Base-by-base conservation (phyloP, 805 yeast species). In the Saccharomyces cerevisiae region DNA sequence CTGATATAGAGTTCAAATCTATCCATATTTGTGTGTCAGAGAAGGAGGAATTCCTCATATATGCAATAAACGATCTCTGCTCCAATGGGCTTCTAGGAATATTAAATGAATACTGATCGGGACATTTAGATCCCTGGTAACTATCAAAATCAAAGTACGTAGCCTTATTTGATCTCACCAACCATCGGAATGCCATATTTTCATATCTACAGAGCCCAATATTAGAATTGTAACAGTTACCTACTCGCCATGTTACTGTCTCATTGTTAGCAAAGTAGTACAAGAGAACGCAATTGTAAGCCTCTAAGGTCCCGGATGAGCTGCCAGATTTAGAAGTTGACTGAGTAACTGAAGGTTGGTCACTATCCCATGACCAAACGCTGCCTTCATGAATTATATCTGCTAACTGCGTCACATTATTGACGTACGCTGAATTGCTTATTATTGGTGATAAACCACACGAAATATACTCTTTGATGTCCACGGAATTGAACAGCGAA, bases 321-420 rank as follows among this genome's bases (percentile, higher is more conserved):
- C 67, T 69, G 1, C 57, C 61, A 32, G 57, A 49, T 28, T 58
- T 52, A 17, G 58, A 36, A 30, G 26, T 47, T 1, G 55, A 50
- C 14, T 52, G 50, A 11, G 58, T 51, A 10, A 55, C 49, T 11
- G 56, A 54, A 1, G 94, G 94, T 62, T 85, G 79, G 9, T 70
- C 67, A 0, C 75, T 63, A 0, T 76, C 79, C 97, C 97, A 90
- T 1, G 92, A 79, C 97, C 97, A 90, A 41, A 79, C 53, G 13
- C 65, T 55, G 0, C 78, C 69, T 14, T 63, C 48, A 14, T 72
- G 64, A 11, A 78, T 53, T 27, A 76, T 61, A 0, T 60, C 51
- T 0, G 72, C 63, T 8, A 77, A 65, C 14, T 65, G 60, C 13
- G 68, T 36, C 10, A 72, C 49, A 62, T 58, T 53, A 21, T 43